Evolutionary conservation across 2,329 filamentous ascomycete genomes (phyloP).

Genomic region (Aspergillus aculeatinus): DNA sequence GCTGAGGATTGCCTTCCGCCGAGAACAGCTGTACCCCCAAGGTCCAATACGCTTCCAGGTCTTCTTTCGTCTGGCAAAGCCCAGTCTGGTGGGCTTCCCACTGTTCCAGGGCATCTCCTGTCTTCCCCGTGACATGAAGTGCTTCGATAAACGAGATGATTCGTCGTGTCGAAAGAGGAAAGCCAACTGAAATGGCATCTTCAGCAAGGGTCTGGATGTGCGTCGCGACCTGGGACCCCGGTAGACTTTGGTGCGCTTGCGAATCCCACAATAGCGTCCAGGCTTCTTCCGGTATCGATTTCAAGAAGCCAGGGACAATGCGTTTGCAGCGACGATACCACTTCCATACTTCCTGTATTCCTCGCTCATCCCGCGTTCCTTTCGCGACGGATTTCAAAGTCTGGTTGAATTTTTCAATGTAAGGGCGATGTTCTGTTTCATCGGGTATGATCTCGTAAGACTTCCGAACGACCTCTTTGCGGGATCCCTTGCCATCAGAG

Average conservation of each 20-base stretch:
- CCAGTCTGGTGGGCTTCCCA: slow-evolving; percentile 61
- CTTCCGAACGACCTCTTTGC: slow-evolving; percentile 19
- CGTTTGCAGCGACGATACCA: slow-evolving; percentile 53
- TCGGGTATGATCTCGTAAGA: slow-evolving; percentile 33
- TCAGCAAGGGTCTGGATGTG: slow-evolving; percentile 63
- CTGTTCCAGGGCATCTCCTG: slow-evolving; percentile 59
- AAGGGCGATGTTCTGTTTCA: slow-evolving; percentile 38
- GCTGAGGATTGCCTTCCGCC: slow-evolving; percentile 46
- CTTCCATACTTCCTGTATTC: slow-evolving; percentile 47
- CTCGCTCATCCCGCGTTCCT: slow-evolving; percentile 29
- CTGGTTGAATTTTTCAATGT: slow-evolving; percentile 42
- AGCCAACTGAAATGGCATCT: slow-evolving; percentile 63
- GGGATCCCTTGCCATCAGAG: slow-evolving; percentile 20
- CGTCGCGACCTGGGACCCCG: slow-evolving; percentile 53
- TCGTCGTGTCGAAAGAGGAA: slow-evolving; percentile 56
- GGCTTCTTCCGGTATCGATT: slow-evolving; percentile 58
- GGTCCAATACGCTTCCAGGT: slow-evolving; percentile 46
- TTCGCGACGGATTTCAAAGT: slow-evolving; percentile 33
- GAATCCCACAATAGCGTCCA: slow-evolving; percentile 69
- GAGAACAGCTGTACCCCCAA: slow-evolving; percentile 54
- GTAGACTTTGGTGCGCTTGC: slow-evolving; percentile 44
- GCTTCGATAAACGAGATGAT: slow-evolving; percentile 68
- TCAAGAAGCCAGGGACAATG: slow-evolving; percentile 48
- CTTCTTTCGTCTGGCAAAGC: slow-evolving; percentile 47
- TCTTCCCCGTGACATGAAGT: slow-evolving; percentile 62